Evolutionary conservation across 495 filamentous ascomycete species (phyloP), one percentile per base, ranked within the genome.

Genomic region (Aspergillus carlsbadensis): DNA sequence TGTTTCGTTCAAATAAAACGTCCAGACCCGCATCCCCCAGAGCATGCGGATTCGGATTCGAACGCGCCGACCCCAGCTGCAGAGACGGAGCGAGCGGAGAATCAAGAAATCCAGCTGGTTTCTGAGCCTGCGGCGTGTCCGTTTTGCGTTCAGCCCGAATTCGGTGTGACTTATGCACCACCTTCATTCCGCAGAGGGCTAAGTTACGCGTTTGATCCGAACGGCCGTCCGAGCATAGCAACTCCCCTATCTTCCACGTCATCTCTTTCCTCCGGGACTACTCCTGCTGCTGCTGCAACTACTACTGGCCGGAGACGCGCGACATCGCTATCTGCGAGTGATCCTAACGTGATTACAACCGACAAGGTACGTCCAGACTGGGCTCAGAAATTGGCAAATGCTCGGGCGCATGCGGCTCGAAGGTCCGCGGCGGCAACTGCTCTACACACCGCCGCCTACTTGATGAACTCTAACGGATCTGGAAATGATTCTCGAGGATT

Each of bases 1-100:
- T 98, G 94, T 68, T 98, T 98, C 63, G 95, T 98, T 8, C 94
- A 98, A 67, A 98, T 98, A 67, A 98, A 96, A 75, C 84, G 94
- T 21, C 90, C 93, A 8, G 94, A 98, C 63, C 94, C 94, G 13
- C 94, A 98, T 73, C 87, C 90, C 39, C 94, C 94, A 10, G 94
- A 98, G 69, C 91, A 96, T 53, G 81, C 81, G 6, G 81, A 85
- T 41, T 68, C 81, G 7, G 71, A 82, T 48, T 52, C 79, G 61
- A 72, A 83, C 70, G 59, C 75, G 57, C 39, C 78, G 64, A 61
- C 71, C 59, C 43, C 75, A 64, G 54, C 73, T 56, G 46, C 56
- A 7, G 70, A 67, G 33, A 72, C 65, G 67, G 69, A 68, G 24
- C 57, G 67, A 21, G 39, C 73, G 14, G 73, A 73, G 31, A 72